Conservation (phyloP, 176 grass and related monocot genomes). For the Chloris gayana region DNA sequence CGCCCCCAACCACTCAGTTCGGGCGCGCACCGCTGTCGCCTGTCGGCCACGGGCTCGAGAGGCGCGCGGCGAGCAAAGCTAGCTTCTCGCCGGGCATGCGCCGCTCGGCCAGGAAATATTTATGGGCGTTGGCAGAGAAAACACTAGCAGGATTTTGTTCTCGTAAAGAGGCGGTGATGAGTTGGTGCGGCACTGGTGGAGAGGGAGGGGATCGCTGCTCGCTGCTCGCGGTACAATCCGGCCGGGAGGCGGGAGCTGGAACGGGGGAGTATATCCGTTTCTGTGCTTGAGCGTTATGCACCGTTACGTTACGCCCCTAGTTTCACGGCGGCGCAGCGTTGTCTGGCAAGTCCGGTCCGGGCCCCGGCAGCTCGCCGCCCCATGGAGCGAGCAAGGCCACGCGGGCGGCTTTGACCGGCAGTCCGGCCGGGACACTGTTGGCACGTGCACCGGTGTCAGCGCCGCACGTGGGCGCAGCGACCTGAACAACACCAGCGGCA, state of each 20-base stretch:
- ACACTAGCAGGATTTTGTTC: too few species aligned
- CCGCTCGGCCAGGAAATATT: not conserved
- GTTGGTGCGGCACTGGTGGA: conserved; percentile 7
- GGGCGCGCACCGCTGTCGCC: not conserved
- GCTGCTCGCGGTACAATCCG: not conserved
- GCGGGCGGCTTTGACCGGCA: not conserved
- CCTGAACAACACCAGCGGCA: not conserved
- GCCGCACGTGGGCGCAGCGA: conserved; percentile 39
- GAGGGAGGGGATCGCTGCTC: not conserved
- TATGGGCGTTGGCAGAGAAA: too few species aligned
- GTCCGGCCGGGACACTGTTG: not conserved
- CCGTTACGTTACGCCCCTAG: not conserved
- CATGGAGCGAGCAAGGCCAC: not conserved
- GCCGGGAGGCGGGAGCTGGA: too few species aligned
- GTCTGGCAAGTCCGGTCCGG: not conserved
- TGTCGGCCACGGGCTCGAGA: conserved; percentile 35
- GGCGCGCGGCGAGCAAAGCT: not conserved
- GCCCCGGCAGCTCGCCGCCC: not conserved
- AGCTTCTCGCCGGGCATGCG: not conserved
- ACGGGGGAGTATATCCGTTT: not conserved
- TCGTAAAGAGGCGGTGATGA: not conserved
- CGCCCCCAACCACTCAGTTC: not conserved
- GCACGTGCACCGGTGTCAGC: conserved; percentile 47
- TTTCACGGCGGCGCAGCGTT: not conserved
- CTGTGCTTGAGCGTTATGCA: not conserved